These are phyloP conservation scores for Colletotrichum cordylinicola DNA, from an alignment of 2,329 filamentous ascomycete species.

Conservation along the genomic window DNA sequence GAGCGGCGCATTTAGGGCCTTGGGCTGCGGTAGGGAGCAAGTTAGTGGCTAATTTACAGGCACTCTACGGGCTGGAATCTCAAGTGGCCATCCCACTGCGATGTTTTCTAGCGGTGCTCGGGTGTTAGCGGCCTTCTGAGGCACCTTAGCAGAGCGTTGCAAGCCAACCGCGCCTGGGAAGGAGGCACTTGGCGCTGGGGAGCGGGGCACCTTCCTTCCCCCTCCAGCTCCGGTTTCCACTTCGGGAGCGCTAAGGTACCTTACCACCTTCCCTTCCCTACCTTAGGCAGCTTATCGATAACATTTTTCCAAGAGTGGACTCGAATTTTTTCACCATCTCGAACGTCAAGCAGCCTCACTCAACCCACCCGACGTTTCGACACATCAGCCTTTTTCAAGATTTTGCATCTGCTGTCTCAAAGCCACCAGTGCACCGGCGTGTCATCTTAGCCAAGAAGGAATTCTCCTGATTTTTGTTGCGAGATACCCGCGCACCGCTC, in stretches of 20 bases:
- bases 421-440: not conserved
- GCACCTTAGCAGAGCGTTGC: not conserved
- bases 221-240: not conserved
- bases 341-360: not conserved
- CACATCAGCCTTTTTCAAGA: not conserved
- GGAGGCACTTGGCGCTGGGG: not conserved
- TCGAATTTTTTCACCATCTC: slow-evolving; percentile 17
- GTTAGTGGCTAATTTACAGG: not conserved
- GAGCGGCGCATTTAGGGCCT: not conserved
- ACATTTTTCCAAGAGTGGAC: not conserved
- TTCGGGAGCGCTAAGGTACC: not conserved
- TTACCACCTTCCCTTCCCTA: no score
- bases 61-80: not conserved
- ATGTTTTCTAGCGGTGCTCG: not conserved
- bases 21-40: not conserved
- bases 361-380: not conserved
- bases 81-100: not conserved
- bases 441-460: not conserved
- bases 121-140: not conserved
- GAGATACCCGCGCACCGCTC: not conserved
- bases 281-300: slow-evolving; percentile 5
- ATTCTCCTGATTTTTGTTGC: not conserved
- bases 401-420: not conserved
- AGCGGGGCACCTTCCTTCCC: not conserved
- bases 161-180: not conserved